Percentiles rank a stretch among this genome's conserved stretches.
Evolutionary conservation across 75 land plant species (phyloP).

Genomic region (Gnetum montanum): DNA sequence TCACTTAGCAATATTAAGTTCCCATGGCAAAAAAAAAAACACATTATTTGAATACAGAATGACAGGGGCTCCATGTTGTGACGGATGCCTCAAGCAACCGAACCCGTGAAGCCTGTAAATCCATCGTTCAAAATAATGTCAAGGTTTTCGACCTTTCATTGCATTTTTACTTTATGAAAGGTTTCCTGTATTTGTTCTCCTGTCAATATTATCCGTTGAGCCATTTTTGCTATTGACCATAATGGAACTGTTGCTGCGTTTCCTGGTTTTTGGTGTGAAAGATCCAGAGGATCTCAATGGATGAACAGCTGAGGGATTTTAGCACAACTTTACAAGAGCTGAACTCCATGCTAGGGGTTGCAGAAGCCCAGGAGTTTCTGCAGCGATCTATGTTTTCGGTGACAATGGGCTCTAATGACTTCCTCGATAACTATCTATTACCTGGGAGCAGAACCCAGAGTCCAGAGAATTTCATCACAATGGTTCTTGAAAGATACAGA

Average conservation of each 20-base stretch:
- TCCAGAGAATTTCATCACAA: constrained; percentile 23
- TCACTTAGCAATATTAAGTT: no score
- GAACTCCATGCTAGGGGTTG: constrained; percentile 25
- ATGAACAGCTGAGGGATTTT: constrained; percentile 58
- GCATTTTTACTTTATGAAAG: background rate
- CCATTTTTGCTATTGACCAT: no score
- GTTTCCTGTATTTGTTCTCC: background rate
- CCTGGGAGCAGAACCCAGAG: constrained; percentile 13
- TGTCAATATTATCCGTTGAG: background rate
- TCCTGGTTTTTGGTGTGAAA: background rate
- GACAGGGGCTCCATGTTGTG: no score
- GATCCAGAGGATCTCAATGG: constrained; percentile 49
- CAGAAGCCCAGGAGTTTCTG: constrained; percentile 24
- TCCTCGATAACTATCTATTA: constrained; percentile 74
- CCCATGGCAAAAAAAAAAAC: no score
- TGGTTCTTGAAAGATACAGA: constrained; percentile 27
- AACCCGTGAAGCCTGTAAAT: no score
- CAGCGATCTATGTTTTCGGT: constrained; percentile 39
- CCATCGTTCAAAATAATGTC: no score
- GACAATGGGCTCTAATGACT: constrained; percentile 81
- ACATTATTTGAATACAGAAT: no score
- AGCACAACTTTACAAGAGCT: constrained; percentile 58
- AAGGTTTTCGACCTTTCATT: background rate
- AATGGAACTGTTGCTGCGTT: background rate
- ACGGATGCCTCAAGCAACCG: no score